Conservation (phyloP, 2,329 filamentous ascomycete species). For the Aspergillus sp. region DNA sequence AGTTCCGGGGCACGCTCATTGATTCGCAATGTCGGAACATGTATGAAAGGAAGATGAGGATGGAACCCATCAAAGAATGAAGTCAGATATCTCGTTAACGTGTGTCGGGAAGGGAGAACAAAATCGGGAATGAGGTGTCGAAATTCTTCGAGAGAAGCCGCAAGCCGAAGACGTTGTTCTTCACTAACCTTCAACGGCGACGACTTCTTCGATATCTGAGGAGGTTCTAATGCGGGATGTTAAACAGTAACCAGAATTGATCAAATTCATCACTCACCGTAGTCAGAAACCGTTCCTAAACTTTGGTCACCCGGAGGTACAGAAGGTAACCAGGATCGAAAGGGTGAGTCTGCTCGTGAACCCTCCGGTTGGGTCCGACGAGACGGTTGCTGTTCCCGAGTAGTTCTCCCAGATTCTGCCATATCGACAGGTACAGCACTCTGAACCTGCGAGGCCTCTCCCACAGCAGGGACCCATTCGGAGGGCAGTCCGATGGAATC, state of each 20-base stretch:
- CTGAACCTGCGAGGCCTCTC: conserved; percentile 25
- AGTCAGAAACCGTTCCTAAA: conserved; percentile 30
- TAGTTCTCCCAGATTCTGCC: conserved; percentile 16
- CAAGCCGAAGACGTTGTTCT: conserved; percentile 29
- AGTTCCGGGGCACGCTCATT: conserved; percentile 67
- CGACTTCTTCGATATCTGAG: conserved; percentile 20
- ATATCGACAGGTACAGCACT: conserved; percentile 22
- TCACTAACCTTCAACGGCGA: conserved; percentile 28
- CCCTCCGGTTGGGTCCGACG: conserved; percentile 20
- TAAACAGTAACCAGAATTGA: neutral
- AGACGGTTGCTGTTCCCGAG: conserved; percentile 21
- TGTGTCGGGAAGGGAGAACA: conserved; percentile 67
- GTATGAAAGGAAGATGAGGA: conserved; percentile 61
- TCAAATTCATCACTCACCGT: conserved; percentile 18
- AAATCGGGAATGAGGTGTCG: conserved; percentile 47
- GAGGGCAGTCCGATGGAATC: conserved; percentile 35
- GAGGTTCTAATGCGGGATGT: conserved; percentile 21
- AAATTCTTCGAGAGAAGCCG: conserved; percentile 29
- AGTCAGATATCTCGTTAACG: conserved; percentile 66
- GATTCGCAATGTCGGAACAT: conserved; percentile 64
- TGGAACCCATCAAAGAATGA: conserved; percentile 69
- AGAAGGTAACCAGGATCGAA: conserved; percentile 34
- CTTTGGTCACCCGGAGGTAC: conserved; percentile 33
- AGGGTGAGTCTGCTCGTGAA: conserved; percentile 32
- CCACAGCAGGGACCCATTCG: conserved; percentile 31